These are phyloP conservation scores for Leccinum pellstonianum DNA, from an alignment of 768 basidiomycete genomes.

Conservation along the genomic window DNA sequence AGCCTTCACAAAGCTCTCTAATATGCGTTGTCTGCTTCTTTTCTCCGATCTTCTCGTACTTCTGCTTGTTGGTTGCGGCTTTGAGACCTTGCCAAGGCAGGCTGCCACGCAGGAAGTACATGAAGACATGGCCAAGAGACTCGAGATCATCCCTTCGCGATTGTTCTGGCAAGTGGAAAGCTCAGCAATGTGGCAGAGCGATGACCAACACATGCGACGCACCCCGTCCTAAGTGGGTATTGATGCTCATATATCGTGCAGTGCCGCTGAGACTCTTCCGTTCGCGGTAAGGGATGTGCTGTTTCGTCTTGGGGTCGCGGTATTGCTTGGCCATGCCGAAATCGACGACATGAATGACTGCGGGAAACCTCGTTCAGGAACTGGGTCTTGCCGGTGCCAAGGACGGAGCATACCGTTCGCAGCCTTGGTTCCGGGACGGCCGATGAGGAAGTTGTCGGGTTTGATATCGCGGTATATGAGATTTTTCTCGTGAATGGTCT, in stretches of 20 bases:
- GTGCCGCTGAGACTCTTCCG: conserved; percentile 96
- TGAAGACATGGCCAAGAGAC: conserved; percentile 99
- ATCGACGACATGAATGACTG: conserved; percentile 92
- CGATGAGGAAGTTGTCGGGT: conserved; percentile 98
- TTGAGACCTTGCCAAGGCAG: conserved; percentile 99
- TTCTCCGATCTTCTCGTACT: conserved; percentile 99
- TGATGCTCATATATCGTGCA: conserved; percentile 99
- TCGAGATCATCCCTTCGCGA: conserved; percentile 96
- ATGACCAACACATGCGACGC: conserved; percentile 19
- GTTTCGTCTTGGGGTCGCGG: conserved; percentile 97
- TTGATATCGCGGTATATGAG: conserved; percentile 99
- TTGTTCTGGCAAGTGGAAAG: conserved; percentile 54
- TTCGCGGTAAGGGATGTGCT: conserved; percentile 99
- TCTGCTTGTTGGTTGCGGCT: conserved; percentile 99
- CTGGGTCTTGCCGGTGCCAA: neutral
- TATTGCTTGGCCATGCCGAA: conserved; percentile 99
- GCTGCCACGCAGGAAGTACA: conserved; percentile 98
- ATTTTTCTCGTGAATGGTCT: conserved; percentile 99
- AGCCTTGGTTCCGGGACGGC: conserved; percentile 87
- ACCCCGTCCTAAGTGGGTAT: conserved; percentile 98
- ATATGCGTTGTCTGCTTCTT: conserved; percentile 99
- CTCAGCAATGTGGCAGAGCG: conserved; percentile 8
- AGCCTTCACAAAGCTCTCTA: conserved; percentile 94
- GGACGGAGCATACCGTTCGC: conserved; percentile 58
- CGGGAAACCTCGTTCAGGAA: neutral